Evolutionary conservation across 1,284 basidiomycete genomes (phyloP).

Genomic region (Coniophora puteana): DNA sequence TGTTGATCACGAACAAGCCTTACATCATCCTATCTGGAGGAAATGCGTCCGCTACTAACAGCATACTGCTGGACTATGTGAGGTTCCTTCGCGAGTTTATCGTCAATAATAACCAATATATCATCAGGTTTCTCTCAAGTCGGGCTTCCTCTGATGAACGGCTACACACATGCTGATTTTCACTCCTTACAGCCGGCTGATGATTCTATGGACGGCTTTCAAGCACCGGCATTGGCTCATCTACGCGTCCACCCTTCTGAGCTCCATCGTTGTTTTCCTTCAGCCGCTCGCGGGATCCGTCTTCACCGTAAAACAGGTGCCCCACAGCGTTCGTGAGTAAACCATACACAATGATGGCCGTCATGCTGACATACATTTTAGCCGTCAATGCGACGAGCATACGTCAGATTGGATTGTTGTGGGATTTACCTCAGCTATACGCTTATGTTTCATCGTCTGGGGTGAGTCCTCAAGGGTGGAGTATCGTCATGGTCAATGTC

Average conservation of each 20-base stretch:
- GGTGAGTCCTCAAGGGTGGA: no score
- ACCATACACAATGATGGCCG: neutral
- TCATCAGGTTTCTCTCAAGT: conserved; percentile 43
- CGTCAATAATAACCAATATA: conserved; percentile 1
- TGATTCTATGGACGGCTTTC: conserved; percentile 36
- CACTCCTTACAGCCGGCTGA: conserved; percentile 26
- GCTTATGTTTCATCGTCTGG: no score
- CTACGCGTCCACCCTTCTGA: conserved; percentile 43
- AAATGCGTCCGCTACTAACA: conserved; percentile 46
- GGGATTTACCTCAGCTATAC: no score
- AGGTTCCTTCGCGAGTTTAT: conserved; percentile 16
- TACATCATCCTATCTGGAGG: conserved; percentile 53
- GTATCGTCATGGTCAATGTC: conserved; percentile 7
- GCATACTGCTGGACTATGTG: conserved; percentile 61
- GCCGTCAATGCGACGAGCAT: no score
- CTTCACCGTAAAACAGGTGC: conserved; percentile 44
- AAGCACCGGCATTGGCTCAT: conserved; percentile 49
- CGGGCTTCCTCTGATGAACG: conserved; percentile 2
- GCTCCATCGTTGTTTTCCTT: conserved; percentile 37
- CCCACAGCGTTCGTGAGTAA: conserved; percentile 32
- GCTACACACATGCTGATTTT: neutral
- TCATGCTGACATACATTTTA: neutral
- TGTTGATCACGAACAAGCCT: conserved; percentile 36
- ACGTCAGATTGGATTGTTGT: no score
- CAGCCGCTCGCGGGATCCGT: conserved; percentile 58